Evolutionary conservation across 805 yeast genomes (phyloP).

Genomic region (Candida fluviatilis): DNA sequence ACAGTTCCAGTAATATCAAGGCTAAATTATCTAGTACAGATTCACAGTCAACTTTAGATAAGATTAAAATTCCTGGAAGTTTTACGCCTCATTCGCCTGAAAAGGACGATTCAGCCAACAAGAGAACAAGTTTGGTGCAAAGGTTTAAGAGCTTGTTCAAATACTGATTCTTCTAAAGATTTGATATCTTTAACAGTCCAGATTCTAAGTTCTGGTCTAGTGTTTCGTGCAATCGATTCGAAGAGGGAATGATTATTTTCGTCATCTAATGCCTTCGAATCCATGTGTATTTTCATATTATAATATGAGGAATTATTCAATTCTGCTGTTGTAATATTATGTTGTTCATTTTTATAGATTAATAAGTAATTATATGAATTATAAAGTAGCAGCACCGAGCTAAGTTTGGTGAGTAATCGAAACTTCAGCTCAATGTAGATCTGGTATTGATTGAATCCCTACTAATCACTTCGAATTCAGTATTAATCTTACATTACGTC

Average conservation of each 20-base stretch:
- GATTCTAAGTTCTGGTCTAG: too few relatives aligned
- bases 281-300: not conserved
- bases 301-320: not conserved
- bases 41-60: not conserved
- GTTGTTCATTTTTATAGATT: slow-evolving; percentile 1
- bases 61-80: slow-evolving; percentile 6
- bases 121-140: slow-evolving; percentile 24
- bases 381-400: too few relatives aligned
- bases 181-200: too few relatives aligned
- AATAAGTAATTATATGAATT: not conserved
- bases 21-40: not conserved
- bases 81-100: slow-evolving; percentile 4
- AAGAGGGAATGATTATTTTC: too few relatives aligned
- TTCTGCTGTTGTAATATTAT: slow-evolving; percentile 1
- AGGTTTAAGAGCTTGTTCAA: slow-evolving; percentile 31
- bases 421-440: too few relatives aligned
- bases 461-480: too few relatives aligned
- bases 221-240: too few relatives aligned
- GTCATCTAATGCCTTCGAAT: too few relatives aligned
- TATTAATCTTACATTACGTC: too few relatives aligned
- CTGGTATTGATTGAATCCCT: too few relatives aligned
- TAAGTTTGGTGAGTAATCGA: too few relatives aligned
- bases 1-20: slow-evolving; percentile 1
- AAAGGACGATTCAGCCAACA: slow-evolving; percentile 7
- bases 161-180: slow-evolving; percentile 12